Percentiles rank a stretch among this genome's conserved stretches.
Conservation (phyloP, 306 rosid genomes). For the Boehmeria nivea region DNA sequence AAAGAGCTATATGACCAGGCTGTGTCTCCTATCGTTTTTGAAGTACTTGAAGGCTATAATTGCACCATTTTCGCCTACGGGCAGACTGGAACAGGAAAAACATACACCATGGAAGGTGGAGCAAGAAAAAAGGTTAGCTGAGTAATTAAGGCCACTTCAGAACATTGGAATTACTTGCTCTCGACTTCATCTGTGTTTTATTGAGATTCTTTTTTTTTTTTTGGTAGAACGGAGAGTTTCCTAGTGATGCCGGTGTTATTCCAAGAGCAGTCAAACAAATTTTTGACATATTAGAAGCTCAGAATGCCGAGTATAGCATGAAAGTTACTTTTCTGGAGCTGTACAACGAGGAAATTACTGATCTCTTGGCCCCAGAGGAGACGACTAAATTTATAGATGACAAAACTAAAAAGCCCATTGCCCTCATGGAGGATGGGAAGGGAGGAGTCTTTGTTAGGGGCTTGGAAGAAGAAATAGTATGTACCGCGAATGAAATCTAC, state of each 20-base stretch:
- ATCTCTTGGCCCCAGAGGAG: conserved; percentile 91
- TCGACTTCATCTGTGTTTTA: background rate
- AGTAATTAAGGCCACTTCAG: background rate
- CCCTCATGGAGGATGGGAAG: conserved; percentile 98
- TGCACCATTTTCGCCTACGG: conserved; percentile 98
- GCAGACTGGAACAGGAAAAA: conserved; percentile 97
- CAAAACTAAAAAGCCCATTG: conserved; percentile 90
- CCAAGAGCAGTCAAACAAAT: conserved; percentile 96
- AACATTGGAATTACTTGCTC: background rate
- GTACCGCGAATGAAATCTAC: conserved; percentile 96
- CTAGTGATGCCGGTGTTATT: conserved; percentile 96
- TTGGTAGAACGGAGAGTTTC: conserved; percentile 89
- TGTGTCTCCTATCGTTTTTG: conserved; percentile 87
- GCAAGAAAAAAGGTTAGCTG: conserved; percentile 78
- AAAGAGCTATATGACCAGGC: conserved; percentile 90
- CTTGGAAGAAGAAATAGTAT: conserved; percentile 98
- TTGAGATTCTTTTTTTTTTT: conserved; percentile 7
- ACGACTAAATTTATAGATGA: conserved; percentile 79
- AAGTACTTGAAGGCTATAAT: conserved; percentile 98
- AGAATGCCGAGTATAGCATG: conserved; percentile 93
- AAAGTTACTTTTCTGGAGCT: conserved; percentile 96
- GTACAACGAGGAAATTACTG: conserved; percentile 92
- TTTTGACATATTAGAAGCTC: conserved; percentile 94
- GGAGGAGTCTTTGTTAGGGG: conserved; percentile 99
- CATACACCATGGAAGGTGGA: conserved; percentile 99